Percentiles rank a stretch among this genome's conserved stretches.
Conservation (phyloP, 2,329 filamentous ascomycete genomes). For the Ilyonectria robusta region DNA sequence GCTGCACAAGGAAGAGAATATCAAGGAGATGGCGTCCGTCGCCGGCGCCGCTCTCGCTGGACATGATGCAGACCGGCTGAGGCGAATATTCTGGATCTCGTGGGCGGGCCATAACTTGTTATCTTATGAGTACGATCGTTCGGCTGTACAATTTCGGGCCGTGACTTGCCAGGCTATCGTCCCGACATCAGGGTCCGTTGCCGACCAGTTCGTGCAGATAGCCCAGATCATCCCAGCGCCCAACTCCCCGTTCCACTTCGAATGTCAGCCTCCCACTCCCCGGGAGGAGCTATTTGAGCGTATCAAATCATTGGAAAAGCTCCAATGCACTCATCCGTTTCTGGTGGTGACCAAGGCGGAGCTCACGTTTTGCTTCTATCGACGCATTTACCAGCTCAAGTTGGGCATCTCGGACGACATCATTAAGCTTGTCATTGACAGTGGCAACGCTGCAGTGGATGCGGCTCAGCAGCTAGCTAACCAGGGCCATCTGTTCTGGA, state of each 20-base stretch:
- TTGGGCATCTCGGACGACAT: constrained; percentile 33
- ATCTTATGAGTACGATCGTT: constrained; percentile 43
- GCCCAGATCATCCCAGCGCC: constrained; percentile 39
- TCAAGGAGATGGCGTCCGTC: constrained; percentile 38
- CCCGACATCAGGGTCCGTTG: constrained; percentile 32
- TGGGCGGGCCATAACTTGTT: constrained; percentile 40
- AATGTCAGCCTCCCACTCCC: constrained; percentile 22
- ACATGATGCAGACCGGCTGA: constrained; percentile 37
- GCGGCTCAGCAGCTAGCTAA: constrained; percentile 36
- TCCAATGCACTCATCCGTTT: constrained; percentile 34
- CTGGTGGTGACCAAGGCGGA: constrained; percentile 41
- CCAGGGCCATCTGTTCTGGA: constrained; percentile 41
- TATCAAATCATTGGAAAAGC: constrained; percentile 31
- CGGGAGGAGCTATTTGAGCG: constrained; percentile 38
- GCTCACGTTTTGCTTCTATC: constrained; percentile 43
- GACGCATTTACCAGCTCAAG: constrained; percentile 43
- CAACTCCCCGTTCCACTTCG: constrained; percentile 39
- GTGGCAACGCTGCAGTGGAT: constrained; percentile 35
- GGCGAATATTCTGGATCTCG: constrained; percentile 42
- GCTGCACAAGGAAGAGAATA: constrained; percentile 42
- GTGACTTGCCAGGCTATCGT: constrained; percentile 38
- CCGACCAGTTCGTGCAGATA: constrained; percentile 40
- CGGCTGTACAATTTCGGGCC: constrained; percentile 35
- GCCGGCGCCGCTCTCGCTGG: constrained; percentile 30
- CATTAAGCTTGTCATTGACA: constrained; percentile 33